Percentiles rank a stretch among this genome's conserved stretches.
Conservation (phyloP, 495 filamentous ascomycete genomes). For the Rostrohypoxylon terebratum region DNA sequence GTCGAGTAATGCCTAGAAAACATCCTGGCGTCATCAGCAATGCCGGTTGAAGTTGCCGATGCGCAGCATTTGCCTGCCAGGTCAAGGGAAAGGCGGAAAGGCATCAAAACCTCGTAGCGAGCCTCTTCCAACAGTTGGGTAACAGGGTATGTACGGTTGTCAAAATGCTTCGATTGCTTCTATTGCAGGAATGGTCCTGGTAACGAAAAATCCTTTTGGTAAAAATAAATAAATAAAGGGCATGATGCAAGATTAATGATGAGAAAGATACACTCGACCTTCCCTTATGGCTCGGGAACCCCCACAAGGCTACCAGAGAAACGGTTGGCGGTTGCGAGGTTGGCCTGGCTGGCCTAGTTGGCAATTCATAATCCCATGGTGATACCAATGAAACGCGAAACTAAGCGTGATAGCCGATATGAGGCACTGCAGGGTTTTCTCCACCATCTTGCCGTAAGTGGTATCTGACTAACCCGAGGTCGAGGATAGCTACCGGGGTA, state of each 20-base stretch:
- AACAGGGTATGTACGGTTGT: constrained; percentile 21
- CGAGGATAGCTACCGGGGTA: constrained; percentile 15
- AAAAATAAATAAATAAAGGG: background rate
- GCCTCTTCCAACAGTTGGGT: constrained; percentile 6
- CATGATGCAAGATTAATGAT: constrained; percentile 35
- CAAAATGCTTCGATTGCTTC: constrained; percentile 16
- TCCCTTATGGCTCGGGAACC: constrained; percentile 44
- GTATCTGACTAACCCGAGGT: constrained; percentile 10
- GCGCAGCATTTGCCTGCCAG: constrained; percentile 18
- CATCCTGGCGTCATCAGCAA: constrained; percentile 11
- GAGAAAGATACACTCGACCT: constrained; percentile 41
- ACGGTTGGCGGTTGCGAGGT: constrained; percentile 28
- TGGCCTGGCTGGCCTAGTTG: constrained; percentile 36
- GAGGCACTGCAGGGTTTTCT: constrained; percentile 11
- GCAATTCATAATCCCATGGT: constrained; percentile 19
- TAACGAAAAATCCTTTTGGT: background rate
- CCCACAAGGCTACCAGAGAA: constrained; percentile 36
- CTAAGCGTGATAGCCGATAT: constrained; percentile 20
- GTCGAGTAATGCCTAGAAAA: constrained; percentile 8
- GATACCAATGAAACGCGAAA: constrained; percentile 39
- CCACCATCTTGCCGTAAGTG: constrained; percentile 36
- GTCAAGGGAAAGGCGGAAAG: constrained; percentile 4
- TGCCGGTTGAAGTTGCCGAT: constrained; percentile 8
- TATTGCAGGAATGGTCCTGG: background rate
- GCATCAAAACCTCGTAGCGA: constrained; percentile 1